Conservation (phyloP, 2,329 filamentous ascomycete species). For the Neofusicoccum laricinum region DNA sequence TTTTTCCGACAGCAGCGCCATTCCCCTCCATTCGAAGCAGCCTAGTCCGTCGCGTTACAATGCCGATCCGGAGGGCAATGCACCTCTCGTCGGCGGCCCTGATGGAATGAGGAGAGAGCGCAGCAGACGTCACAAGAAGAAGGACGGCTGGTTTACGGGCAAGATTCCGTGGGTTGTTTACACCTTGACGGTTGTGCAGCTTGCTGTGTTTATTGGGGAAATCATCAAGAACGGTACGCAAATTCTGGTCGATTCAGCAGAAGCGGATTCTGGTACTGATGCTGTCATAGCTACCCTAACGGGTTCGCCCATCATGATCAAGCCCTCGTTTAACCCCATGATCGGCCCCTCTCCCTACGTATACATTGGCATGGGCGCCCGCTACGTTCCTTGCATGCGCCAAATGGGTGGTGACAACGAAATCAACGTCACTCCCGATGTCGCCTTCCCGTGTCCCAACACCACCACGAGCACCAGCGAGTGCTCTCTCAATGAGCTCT, state of each 20-base stretch:
- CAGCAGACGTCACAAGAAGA: constrained; percentile 31
- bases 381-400: constrained; percentile 94
- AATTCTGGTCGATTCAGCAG: background rate
- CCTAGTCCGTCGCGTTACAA: constrained; percentile 39
- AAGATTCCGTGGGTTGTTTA: constrained; percentile 79
- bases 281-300: constrained; percentile 64
- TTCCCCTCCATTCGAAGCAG: constrained; percentile 41
- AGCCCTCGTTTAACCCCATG: constrained; percentile 92
- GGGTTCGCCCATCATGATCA: constrained; percentile 71
- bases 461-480: constrained; percentile 58
- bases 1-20: constrained; percentile 47
- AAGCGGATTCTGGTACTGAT: background rate
- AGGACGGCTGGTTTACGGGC: constrained; percentile 55
- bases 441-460: constrained; percentile 78
- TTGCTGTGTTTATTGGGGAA: constrained; percentile 85
- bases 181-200: constrained; percentile 70
- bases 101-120: constrained; percentile 23
- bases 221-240: constrained; percentile 75
- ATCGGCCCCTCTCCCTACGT: constrained; percentile 89
- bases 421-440: constrained; percentile 58
- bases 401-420: constrained; percentile 50
- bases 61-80: constrained; percentile 40
- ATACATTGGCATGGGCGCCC: constrained; percentile 94
- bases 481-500: constrained; percentile 78
- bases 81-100: constrained; percentile 17